A percentile compares a stretch with the other conserved stretches of the same genome.
phyloP scores from a whole-genome alignment of 1,139 yeast species.

The Debaryomyces sp. region DNA sequence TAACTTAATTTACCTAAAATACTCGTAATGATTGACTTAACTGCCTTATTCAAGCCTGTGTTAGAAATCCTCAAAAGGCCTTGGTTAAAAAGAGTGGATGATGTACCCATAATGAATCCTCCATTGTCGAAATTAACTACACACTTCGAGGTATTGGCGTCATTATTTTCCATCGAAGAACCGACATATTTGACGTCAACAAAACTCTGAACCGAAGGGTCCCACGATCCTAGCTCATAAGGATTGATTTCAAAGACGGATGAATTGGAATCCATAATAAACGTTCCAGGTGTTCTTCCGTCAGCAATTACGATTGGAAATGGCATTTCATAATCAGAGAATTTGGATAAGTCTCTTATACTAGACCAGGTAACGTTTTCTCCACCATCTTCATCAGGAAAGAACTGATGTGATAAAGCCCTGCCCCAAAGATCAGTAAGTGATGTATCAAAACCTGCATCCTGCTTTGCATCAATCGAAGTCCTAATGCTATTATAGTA shows the following conservation, averaged over 20 bases:
- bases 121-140: constrained; percentile 44
- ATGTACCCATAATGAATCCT: constrained; percentile 49
- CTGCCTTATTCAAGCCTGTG: constrained; percentile 21
- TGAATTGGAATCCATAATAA: constrained; percentile 38
- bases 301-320: constrained; percentile 44
- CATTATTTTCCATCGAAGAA: constrained; percentile 31
- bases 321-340: constrained; percentile 41
- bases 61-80: constrained; percentile 26
- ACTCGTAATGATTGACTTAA: constrained; percentile 28
- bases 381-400: constrained; percentile 27
- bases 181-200: constrained; percentile 39
- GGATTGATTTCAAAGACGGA: constrained; percentile 47
- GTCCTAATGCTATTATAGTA: constrained; percentile 34
- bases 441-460: constrained; percentile 40
- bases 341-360: constrained; percentile 29
- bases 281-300: constrained; percentile 41
- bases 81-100: constrained; percentile 47
- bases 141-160: constrained; percentile 29
- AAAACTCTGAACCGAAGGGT: constrained; percentile 38
- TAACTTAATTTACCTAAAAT: constrained; percentile 30
- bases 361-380: constrained; percentile 43
- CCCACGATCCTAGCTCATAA: constrained; percentile 51
- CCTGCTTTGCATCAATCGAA: constrained; percentile 33
- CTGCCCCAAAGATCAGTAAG: constrained; percentile 51
- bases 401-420: constrained; percentile 42